phyloP scores from a whole-genome alignment of 2,329 filamentous ascomycete species.

The Harringtonia aguacate region DNA sequence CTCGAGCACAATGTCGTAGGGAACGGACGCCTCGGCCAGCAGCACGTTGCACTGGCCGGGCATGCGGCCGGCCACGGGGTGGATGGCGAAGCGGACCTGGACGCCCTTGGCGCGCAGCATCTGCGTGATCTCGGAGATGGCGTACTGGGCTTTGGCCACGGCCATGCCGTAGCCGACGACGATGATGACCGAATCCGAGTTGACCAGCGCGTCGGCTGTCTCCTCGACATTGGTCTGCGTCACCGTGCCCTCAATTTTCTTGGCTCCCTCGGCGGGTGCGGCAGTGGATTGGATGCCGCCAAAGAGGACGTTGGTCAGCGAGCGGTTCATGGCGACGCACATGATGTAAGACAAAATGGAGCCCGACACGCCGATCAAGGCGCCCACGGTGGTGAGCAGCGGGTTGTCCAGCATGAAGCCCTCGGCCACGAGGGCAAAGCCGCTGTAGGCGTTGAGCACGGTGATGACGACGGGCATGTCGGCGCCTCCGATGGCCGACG shows the following conservation, averaged over 20 bases:
- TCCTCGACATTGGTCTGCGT: slow-evolving; percentile 73
- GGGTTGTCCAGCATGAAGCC: slow-evolving; percentile 88
- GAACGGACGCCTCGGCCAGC: slow-evolving; percentile 76
- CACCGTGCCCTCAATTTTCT: slow-evolving; percentile 70
- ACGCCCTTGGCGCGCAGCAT: slow-evolving; percentile 65
- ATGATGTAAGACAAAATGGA: slow-evolving; percentile 81
- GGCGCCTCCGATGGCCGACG: slow-evolving; percentile 79
- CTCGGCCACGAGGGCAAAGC: slow-evolving; percentile 81
- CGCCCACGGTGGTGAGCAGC: slow-evolving; percentile 73
- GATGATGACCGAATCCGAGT: slow-evolving; percentile 78
- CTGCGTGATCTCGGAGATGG: slow-evolving; percentile 70
- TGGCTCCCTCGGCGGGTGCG: slow-evolving; percentile 49
- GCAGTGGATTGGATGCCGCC: slow-evolving; percentile 53
- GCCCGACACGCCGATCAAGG: slow-evolving; percentile 78
- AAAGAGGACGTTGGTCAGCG: slow-evolving; percentile 80
- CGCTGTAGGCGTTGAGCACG: slow-evolving; percentile 82
- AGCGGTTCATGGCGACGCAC: slow-evolving; percentile 88
- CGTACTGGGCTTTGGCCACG: slow-evolving; percentile 86
- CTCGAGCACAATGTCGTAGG: slow-evolving; percentile 85
- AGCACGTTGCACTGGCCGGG: slow-evolving; percentile 89
- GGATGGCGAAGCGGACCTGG: slow-evolving; percentile 80
- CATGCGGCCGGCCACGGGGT: slow-evolving; percentile 85
- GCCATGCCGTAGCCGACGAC: slow-evolving; percentile 92
- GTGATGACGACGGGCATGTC: slow-evolving; percentile 92
- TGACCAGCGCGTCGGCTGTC: slow-evolving; percentile 62